Evolutionary conservation across 2,329 filamentous ascomycete genomes (phyloP), one percentile per base, ranked within the genome.

Genomic region (Exophiala aquamarina): DNA sequence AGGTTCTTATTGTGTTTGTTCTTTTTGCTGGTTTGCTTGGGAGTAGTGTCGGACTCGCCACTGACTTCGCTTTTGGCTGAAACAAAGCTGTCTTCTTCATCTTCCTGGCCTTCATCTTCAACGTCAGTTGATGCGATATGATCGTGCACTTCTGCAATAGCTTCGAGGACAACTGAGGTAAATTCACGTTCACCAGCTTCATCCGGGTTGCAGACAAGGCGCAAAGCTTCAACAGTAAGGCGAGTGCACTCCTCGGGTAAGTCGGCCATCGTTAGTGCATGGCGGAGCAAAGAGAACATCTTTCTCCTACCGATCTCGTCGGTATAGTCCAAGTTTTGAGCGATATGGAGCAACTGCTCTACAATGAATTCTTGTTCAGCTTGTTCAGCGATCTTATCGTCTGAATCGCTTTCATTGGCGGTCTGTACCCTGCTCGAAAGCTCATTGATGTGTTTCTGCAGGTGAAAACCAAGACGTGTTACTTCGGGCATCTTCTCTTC

Each of bases 401-500:
- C 87, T 3, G 75, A 77, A 4, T 88, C 87, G 17, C 81, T 79
- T 78, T 60, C 64, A 26, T 69, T 71, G 43, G 70, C 64, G 11
- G 34, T 41, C 23, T 52, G 45, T 13, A 56, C 50, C 29, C 38
- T 51, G 26, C 59, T 61, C 29, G 77, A 59, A 1, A 77, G 66
- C 17, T 65, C 65, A 47, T 78, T 77, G 58, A 93, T 81, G 62
- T 96, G 91, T 36, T 85, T 83, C 60, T 95, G 84, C 1, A 98
- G 75, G 63, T 89, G 87, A 65, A 89, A 93, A 3, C 89, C 91
- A 19, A 98, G 81, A 59, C 88, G 89, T 1, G 89, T 95, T 39
- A 97, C 90, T 67, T 95, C 92, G 0, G 93, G 93, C 63, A 98
- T 82, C 69, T 96, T 97, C 63, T 95, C 90, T 59, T 97, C 93